These are phyloP conservation scores for Magnolia officinalis DNA, from an alignment of 164 flowering plant species.

Conservation along the genomic window DNA sequence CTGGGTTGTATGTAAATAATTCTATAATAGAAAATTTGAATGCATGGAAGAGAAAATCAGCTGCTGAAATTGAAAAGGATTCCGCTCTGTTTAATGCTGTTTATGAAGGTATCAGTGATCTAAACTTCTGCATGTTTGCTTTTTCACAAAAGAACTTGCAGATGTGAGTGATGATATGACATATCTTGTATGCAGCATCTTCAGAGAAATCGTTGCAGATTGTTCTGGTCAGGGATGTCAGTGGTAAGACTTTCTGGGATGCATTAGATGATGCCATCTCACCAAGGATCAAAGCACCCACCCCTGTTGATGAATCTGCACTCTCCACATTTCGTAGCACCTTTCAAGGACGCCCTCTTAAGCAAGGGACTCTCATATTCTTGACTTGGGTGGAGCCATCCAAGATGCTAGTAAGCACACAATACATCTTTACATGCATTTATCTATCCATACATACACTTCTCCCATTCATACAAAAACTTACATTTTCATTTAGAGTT, in stretches of 20 bases:
- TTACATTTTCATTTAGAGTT: not conserved
- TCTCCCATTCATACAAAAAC: not conserved
- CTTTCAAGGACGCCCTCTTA: slow-evolving; percentile 69
- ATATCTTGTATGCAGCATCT: slow-evolving; percentile 45
- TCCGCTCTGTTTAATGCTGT: slow-evolving; percentile 40
- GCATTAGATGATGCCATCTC: slow-evolving; percentile 78
- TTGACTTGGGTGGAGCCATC: slow-evolving; percentile 76
- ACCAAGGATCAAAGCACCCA: slow-evolving; percentile 60
- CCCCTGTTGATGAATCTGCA: slow-evolving; percentile 62
- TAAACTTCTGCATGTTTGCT: not conserved
- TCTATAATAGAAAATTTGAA: slow-evolving; percentile 31
- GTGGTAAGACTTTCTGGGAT: slow-evolving; percentile 96
- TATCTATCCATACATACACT: not conserved
- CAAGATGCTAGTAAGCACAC: slow-evolving; percentile 67
- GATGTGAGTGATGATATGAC: slow-evolving; percentile 9
- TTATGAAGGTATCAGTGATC: slow-evolving; percentile 43
- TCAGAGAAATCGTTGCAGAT: slow-evolving; percentile 76
- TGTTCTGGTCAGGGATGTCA: slow-evolving; percentile 81
- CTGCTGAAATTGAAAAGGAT: slow-evolving; percentile 41
- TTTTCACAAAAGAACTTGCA: not conserved
- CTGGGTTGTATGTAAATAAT: slow-evolving; percentile 49
- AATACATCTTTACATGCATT: not conserved
- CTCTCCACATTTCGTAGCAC: slow-evolving; percentile 60
- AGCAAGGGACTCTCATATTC: slow-evolving; percentile 70
- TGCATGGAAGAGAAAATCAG: slow-evolving; percentile 53